Evolutionary conservation across 805 yeast genomes (phyloP).

Genomic region (Candida koratica): DNA sequence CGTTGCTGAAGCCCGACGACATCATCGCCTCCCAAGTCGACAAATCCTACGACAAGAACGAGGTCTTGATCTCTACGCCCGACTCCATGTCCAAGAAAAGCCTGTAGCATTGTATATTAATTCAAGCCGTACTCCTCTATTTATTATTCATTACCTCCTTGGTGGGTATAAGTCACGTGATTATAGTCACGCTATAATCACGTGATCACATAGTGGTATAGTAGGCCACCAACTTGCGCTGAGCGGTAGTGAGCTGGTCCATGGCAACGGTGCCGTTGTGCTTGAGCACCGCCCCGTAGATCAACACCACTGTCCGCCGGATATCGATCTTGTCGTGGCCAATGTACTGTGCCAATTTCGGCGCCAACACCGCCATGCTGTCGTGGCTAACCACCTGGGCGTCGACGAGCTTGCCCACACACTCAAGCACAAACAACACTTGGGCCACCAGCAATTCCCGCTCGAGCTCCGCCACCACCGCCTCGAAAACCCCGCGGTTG

Average conservation of each 20-base stretch:
- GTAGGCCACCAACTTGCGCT: constrained; percentile 45
- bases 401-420: constrained; percentile 3
- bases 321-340: constrained; percentile 31
- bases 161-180: neutral
- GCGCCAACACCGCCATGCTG: neutral
- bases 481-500: too few species aligned
- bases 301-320: constrained; percentile 34
- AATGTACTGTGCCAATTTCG: constrained; percentile 21
- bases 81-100: constrained; percentile 5
- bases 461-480: too few species aligned
- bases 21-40: neutral
- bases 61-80: neutral
- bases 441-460: too few species aligned
- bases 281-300: constrained; percentile 34
- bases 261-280: constrained; percentile 27
- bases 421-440: constrained; percentile 4
- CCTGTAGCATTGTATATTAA: constrained; percentile 8
- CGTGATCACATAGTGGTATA: constrained; percentile 26
- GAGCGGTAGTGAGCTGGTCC: constrained; percentile 38
- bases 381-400: constrained; percentile 1
- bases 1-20: neutral
- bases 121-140: neutral
- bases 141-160: neutral
- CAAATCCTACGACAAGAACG: neutral
- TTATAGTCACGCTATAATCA: neutral